Conservation (phyloP, 2,329 filamentous ascomycete species). For the Cladophialophora bantiana region DNA sequence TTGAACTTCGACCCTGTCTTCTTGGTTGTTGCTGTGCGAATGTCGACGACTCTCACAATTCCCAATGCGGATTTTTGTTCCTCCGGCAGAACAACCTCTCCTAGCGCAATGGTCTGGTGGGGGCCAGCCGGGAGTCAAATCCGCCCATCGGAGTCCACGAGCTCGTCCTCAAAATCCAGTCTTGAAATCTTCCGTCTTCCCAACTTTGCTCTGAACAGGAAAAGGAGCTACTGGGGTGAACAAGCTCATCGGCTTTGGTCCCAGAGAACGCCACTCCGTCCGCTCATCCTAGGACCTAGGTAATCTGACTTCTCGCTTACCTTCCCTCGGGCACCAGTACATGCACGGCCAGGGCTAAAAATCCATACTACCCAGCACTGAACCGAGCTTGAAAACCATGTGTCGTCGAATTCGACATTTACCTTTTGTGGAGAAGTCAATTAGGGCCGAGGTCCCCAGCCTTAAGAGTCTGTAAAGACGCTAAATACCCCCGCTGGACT, state of each 20-base stretch:
- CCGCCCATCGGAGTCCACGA: slow-evolving; percentile 15
- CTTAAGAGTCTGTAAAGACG: background rate
- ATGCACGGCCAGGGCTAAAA: background rate
- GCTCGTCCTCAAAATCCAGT: background rate
- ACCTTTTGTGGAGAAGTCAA: slow-evolving; percentile 13
- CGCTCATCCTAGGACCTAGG: background rate
- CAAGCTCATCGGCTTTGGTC: background rate
- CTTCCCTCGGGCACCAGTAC: background rate
- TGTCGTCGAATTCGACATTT: slow-evolving; percentile 16
- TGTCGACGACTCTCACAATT: background rate
- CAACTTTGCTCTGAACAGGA: background rate
- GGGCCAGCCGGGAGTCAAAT: background rate
- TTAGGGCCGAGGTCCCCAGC: background rate
- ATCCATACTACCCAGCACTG: background rate
- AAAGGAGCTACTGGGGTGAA: background rate
- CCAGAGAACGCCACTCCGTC: background rate
- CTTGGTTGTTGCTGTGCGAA: background rate
- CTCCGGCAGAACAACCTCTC: background rate
- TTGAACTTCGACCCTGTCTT: background rate
- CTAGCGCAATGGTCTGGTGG: background rate
- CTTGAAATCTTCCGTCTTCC: background rate
- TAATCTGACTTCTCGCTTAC: background rate
- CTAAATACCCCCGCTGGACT: background rate
- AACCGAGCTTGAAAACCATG: slow-evolving; percentile 21
- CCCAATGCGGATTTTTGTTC: slow-evolving; percentile 1